Percentiles rank a stretch among this genome's conserved stretches.
These are phyloP conservation scores for Mrakia frigida DNA, from an alignment of 768 basidiomycete genomes.

Conservation along the genomic window DNA sequence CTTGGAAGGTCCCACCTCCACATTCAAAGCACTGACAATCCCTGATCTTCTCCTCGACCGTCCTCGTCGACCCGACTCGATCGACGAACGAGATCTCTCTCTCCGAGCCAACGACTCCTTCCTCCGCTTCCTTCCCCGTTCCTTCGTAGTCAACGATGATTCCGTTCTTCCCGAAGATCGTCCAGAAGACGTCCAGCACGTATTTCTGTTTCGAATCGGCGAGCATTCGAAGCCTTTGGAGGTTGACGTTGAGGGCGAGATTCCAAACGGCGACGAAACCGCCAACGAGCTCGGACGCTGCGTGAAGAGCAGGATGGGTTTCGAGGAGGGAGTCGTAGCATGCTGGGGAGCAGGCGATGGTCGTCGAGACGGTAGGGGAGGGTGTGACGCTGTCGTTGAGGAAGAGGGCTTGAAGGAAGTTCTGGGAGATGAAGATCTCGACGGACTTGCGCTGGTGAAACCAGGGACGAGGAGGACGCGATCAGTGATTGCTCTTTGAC, in stretches of 20 bases:
- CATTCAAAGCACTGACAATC: neutral
- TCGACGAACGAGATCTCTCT: neutral
- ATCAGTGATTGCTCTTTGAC: too few species aligned
- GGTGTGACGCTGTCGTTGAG: neutral
- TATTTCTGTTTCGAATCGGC: neutral
- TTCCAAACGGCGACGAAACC: neutral
- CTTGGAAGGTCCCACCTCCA: neutral
- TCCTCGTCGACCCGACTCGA: neutral
- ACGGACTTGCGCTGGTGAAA: neutral
- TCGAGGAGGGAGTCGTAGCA: neutral
- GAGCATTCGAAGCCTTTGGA: neutral
- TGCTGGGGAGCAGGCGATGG: neutral
- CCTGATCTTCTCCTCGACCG: neutral
- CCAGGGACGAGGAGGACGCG: too few species aligned
- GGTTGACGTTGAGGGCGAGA: neutral
- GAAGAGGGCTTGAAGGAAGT: neutral
- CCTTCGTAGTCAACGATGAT: neutral
- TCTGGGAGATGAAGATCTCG: neutral
- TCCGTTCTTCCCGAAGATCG: neutral
- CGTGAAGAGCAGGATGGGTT: constrained; percentile 1
- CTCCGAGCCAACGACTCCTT: neutral
- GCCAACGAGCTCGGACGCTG: neutral
- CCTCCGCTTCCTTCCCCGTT: neutral
- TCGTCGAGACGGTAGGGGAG: neutral
- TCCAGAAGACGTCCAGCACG: neutral